A percentile compares a stretch with the other conserved stretches of the same genome.
Conservation (phyloP, 345 rosid genomes). For the Barbarea vulgaris region DNA sequence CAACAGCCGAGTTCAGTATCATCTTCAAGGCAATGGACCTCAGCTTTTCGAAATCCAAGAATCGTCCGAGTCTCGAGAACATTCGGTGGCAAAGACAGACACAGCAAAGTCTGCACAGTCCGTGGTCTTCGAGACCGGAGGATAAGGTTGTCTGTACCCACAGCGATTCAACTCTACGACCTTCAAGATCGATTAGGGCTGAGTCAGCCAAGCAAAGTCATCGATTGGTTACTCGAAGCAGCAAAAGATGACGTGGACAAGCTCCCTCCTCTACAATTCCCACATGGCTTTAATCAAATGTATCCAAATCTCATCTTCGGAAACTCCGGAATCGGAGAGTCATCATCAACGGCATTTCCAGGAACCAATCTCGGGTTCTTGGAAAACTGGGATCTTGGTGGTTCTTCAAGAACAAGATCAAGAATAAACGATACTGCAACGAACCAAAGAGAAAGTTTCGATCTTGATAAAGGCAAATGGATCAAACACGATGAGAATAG, state of each 20-base stretch:
- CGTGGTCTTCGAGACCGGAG: constrained; percentile 88
- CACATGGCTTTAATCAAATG: constrained; percentile 70
- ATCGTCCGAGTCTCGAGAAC: constrained; percentile 84
- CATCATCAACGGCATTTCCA: constrained; percentile 31
- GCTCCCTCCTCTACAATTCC: constrained; percentile 86
- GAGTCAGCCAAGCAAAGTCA: constrained; percentile 89
- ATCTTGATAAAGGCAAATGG: constrained; percentile 69
- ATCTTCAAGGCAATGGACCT: constrained; percentile 71
- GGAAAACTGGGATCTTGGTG: constrained; percentile 47
- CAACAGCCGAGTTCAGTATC: constrained; percentile 39
- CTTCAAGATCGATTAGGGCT: constrained; percentile 89
- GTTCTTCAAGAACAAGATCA: constrained; percentile 49
- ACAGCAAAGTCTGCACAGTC: constrained; percentile 90
- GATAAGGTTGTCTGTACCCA: constrained; percentile 90
- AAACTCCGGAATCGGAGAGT: constrained; percentile 32
- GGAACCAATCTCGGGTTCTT: constrained; percentile 48
- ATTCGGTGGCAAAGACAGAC: constrained; percentile 97
- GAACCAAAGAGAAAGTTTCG: constrained; percentile 40
- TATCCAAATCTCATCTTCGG: constrained; percentile 55
- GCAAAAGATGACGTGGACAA: constrained; percentile 76
- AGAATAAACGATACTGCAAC: constrained; percentile 31
- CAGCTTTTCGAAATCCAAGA: constrained; percentile 88
- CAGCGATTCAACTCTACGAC: constrained; percentile 89
- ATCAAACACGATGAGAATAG: constrained; percentile 47
- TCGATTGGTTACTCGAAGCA: constrained; percentile 90